These are phyloP conservation scores for Casuarina equisetifolia DNA, from an alignment of 306 rosid genomes.

Conservation along the genomic window DNA sequence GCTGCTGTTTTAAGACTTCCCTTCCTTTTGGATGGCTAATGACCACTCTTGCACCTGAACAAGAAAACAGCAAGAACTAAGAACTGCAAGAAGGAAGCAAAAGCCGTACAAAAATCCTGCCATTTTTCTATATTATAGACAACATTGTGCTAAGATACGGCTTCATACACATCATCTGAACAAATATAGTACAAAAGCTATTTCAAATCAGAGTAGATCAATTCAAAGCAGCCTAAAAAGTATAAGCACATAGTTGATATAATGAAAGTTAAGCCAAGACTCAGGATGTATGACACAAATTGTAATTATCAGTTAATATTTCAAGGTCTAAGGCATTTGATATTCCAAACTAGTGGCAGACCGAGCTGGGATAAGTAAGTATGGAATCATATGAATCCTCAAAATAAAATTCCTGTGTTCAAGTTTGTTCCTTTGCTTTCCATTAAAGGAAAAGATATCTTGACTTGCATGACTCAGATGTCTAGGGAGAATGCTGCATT, in stretches of 20 bases:
- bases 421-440: background rate
- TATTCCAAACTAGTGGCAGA: background rate
- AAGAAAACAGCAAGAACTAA: slow-evolving; percentile 21
- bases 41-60: slow-evolving; percentile 73
- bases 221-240: background rate
- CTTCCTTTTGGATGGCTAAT: slow-evolving; percentile 89
- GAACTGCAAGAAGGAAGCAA: background rate
- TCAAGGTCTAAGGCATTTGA: background rate
- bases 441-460: background rate
- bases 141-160: slow-evolving; percentile 8
- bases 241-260: background rate
- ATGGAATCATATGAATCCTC: background rate
- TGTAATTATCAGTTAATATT: background rate
- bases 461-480: background rate
- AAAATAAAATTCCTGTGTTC: background rate
- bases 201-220: background rate
- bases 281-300: background rate
- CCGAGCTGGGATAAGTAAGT: background rate
- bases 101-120: background rate
- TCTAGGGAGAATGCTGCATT: background rate
- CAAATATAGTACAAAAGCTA: background rate
- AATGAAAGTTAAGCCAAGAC: background rate
- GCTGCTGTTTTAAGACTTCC: slow-evolving; percentile 56
- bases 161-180: background rate
- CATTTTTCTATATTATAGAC: background rate